phyloP scores from a whole-genome alignment of 441 rosid species.

The Francoa sonchifolia region DNA sequence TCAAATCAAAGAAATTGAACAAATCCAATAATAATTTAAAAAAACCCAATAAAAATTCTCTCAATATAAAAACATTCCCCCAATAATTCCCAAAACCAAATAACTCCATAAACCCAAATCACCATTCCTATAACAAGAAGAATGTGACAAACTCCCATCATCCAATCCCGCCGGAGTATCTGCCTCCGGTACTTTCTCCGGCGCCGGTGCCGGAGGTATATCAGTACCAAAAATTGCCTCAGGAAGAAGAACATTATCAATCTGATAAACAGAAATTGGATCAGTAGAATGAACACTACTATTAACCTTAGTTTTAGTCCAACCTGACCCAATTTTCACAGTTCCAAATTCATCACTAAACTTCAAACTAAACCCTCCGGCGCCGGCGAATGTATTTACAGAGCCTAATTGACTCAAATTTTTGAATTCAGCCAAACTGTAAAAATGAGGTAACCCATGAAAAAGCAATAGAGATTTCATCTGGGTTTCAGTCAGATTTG shows the following conservation, averaged over 20 bases:
- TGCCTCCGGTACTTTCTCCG: not conserved
- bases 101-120: not conserved
- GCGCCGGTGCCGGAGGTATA: constrained; percentile 74
- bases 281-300: constrained; percentile 70
- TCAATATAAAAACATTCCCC: too few species aligned
- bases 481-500: constrained; percentile 63
- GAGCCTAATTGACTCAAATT: constrained; percentile 60
- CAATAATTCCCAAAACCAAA: constrained; percentile 1
- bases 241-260: constrained; percentile 64
- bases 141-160: not conserved
- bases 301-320: constrained; percentile 67
- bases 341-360: constrained; percentile 68
- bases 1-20: too few species aligned
- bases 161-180: not conserved
- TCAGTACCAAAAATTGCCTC: constrained; percentile 85
- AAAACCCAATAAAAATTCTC: too few species aligned
- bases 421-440: constrained; percentile 63
- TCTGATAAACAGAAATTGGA: constrained; percentile 76
- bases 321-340: constrained; percentile 50
- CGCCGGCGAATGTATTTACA: constrained; percentile 59
- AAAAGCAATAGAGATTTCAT: constrained; percentile 64
- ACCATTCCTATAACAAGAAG: not conserved
- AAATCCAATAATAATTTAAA: too few species aligned
- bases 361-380: constrained; percentile 48
- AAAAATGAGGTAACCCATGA: constrained; percentile 69